Evolutionary conservation across 768 basidiomycete species (phyloP), one percentile per base, ranked within the genome.

Genomic region (Wakefieldia striispora): DNA sequence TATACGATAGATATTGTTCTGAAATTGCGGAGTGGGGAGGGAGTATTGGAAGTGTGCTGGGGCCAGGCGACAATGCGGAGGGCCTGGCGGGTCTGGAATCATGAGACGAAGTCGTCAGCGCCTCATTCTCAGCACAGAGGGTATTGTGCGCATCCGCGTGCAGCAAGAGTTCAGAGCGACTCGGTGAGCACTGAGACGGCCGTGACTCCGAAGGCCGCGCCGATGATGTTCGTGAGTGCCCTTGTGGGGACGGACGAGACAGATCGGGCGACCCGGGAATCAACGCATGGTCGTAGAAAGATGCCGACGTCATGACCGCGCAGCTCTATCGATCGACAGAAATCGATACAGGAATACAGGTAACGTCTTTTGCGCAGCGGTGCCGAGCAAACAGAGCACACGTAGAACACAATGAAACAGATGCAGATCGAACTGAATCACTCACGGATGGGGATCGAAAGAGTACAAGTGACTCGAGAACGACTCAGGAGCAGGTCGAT

Each of bases 61-160:
- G 47, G 50, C 59, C 70, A 55, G 76, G 73, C 76, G 73, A 75
- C 78, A 79, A 76, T 68, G 70, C 60, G 53, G 70, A 74, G 67
- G 69, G 75, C 81, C 80, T 75, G 69, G 70, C 61, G 45, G 50
- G 63, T 77, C 83, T 85, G 76, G 68, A 76, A 77, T 72, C 71
- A 63, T 37, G 78, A 61, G 51, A 63, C 55, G 47, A 49, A 48
- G 42, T 34, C 29, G 50, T 69, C 66, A 86, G 84, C 70, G 74
- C 69, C 67, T 70, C 64, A 59, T 78, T 71, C 64, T 71, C 55
- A 67, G 59, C 43, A 63, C 6, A 57, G 52, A 60, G 55, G 58
- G 49, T 51, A 62, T 59, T 24, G 50, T 46, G 55, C 55, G 49
- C 55, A 51, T 61, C 63, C 57, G 57, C 46, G 55, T 57, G 55